Conservation (phyloP, 495 filamentous ascomycete species). For the Podospora sp. region DNA sequence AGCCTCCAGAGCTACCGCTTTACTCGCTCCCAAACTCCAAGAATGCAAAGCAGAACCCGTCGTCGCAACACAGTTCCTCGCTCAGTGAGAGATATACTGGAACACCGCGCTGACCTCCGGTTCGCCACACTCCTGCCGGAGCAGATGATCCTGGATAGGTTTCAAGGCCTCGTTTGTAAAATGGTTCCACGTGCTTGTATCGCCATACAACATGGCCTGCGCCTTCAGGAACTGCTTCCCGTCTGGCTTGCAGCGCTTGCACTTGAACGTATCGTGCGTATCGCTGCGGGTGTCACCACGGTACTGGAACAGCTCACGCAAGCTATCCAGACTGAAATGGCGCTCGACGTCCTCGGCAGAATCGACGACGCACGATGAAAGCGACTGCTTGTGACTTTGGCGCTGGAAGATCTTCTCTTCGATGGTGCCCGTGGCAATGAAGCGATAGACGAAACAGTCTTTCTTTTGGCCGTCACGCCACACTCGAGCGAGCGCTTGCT, state of each 20-base stretch:
- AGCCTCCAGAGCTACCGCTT: neutral
- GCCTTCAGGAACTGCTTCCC: slow-evolving; percentile 86
- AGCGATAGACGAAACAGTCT: slow-evolving; percentile 98
- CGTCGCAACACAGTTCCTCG: neutral
- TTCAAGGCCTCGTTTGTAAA: slow-evolving; percentile 78
- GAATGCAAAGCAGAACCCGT: neutral
- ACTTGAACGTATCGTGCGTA: slow-evolving; percentile 99
- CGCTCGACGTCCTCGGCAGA: slow-evolving; percentile 95
- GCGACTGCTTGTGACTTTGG: slow-evolving; percentile 95
- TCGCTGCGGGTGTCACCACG: slow-evolving; percentile 81
- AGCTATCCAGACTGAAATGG: slow-evolving; percentile 86
- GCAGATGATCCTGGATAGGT: slow-evolving; percentile 85
- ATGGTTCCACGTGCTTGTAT: slow-evolving; percentile 99
- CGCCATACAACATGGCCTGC: slow-evolving; percentile 92
- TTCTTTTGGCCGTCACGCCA: slow-evolving; percentile 99
- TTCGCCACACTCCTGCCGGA: slow-evolving; percentile 82
- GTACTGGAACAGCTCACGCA: slow-evolving; percentile 94
- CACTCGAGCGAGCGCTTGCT: slow-evolving; percentile 94
- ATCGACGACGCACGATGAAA: slow-evolving; percentile 97
- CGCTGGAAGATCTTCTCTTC: slow-evolving; percentile 99
- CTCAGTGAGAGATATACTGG: slow-evolving; percentile 92
- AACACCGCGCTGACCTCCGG: slow-evolving; percentile 89
- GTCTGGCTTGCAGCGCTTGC: slow-evolving; percentile 88
- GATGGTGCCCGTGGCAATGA: slow-evolving; percentile 96
- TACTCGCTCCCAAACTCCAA: neutral